These are phyloP conservation scores for Chaetothyriales sp. DNA, from an alignment of 2,329 filamentous ascomycete species.

Conservation along the genomic window DNA sequence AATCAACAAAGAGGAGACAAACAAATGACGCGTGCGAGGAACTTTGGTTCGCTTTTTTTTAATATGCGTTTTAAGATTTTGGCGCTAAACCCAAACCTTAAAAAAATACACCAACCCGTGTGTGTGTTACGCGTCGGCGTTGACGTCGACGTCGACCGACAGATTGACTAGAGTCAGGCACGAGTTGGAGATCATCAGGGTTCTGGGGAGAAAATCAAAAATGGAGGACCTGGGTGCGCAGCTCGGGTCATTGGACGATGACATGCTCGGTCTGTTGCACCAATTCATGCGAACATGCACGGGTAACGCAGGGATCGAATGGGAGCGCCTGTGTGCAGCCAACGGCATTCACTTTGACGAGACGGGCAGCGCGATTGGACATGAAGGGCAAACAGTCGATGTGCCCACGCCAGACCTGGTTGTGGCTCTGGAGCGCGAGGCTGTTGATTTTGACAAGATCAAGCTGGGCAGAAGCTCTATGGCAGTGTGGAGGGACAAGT, in stretches of 20 bases:
- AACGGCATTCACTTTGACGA: not conserved
- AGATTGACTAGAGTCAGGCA: no score
- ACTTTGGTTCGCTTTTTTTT: no score
- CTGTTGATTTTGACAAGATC: not conserved
- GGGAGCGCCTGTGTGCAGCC: not conserved
- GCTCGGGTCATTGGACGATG: not conserved
- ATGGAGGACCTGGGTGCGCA: not conserved
- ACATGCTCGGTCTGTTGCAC: not conserved
- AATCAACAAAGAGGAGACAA: no score
- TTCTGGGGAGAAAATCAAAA: no score
- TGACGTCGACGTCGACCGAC: no score
- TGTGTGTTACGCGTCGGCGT: no score
- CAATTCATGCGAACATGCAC: not conserved
- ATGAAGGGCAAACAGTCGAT: not conserved
- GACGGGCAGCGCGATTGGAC: not conserved
- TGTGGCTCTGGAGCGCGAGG: not conserved
- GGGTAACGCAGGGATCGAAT: not conserved
- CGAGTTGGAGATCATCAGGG: not conserved
- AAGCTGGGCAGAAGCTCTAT: not conserved
- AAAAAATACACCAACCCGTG: no score
- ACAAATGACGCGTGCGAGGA: no score
- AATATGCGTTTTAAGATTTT: no score
- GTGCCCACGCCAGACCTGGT: not conserved
- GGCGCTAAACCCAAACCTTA: no score
- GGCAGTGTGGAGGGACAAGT: not conserved